phyloP scores from a whole-genome alignment of 1,284 basidiomycete species.

The Apiotrichum gamsii region DNA sequence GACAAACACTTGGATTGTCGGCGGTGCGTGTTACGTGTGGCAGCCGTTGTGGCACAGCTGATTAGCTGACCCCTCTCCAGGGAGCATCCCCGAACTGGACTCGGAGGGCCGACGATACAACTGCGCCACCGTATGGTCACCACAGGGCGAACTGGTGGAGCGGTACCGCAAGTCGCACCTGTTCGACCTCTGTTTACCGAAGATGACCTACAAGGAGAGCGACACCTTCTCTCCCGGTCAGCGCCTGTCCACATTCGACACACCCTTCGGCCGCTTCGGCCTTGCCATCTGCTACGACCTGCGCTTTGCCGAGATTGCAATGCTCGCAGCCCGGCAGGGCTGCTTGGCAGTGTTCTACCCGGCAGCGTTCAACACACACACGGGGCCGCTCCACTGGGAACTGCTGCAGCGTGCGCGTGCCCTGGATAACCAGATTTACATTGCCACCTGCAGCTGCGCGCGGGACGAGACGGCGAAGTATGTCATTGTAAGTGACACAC shows the following conservation, averaged over 20 bases:
- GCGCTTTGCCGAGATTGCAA: slow-evolving; percentile 82
- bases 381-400: slow-evolving; percentile 89
- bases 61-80: slow-evolving; percentile 33
- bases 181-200: slow-evolving; percentile 97
- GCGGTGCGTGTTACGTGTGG: slow-evolving; percentile 46
- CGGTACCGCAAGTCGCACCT: slow-evolving; percentile 91
- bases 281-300: slow-evolving; percentile 16
- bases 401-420: slow-evolving; percentile 75
- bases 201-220: slow-evolving; percentile 84
- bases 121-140: slow-evolving; percentile 76
- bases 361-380: slow-evolving; percentile 79
- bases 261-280: slow-evolving; percentile 46
- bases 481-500: slow-evolving; percentile 54
- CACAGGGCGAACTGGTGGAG: slow-evolving; percentile 70
- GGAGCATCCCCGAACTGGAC: slow-evolving; percentile 75
- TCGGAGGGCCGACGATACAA: slow-evolving; percentile 61
- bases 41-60: no score
- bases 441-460: slow-evolving; percentile 85
- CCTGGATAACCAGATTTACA: slow-evolving; percentile 83
- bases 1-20: slow-evolving; percentile 71
- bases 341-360: slow-evolving; percentile 81
- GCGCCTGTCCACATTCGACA: slow-evolving; percentile 71
- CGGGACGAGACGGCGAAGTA: slow-evolving; percentile 59
- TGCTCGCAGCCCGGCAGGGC: slow-evolving; percentile 74
- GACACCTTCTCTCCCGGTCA: slow-evolving; percentile 60